Percentiles rank a stretch among this genome's conserved stretches.
phyloP scores from a whole-genome alignment of 495 filamentous ascomycete species.

The Aspergillus carlsbadensis region DNA sequence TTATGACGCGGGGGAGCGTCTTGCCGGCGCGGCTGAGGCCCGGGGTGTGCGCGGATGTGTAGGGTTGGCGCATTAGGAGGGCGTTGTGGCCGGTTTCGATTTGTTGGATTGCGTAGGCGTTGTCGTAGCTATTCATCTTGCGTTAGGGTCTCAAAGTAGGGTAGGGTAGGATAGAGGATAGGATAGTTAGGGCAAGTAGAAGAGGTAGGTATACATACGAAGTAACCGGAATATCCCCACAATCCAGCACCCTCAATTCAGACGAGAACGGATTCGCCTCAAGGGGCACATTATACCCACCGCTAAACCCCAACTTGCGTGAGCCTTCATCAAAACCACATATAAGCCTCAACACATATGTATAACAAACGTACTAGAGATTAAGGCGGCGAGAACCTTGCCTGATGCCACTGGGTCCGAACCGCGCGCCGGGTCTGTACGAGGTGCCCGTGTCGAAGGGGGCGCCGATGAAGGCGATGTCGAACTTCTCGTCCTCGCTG shows the following conservation, averaged over 20 bases:
- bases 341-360: not conserved
- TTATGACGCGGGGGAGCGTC: conserved; percentile 63
- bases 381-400: conserved; percentile 73
- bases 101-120: conserved; percentile 70
- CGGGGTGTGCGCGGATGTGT: conserved; percentile 41
- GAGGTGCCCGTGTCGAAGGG: conserved; percentile 69
- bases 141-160: conserved; percentile 13
- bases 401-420: conserved; percentile 78
- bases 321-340: conserved; percentile 36
- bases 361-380: conserved; percentile 54
- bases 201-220: conserved; percentile 42
- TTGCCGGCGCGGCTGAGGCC: conserved; percentile 55
- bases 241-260: conserved; percentile 70
- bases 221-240: conserved; percentile 73
- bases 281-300: conserved; percentile 63
- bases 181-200: no score
- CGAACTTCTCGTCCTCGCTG: conserved; percentile 67
- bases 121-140: conserved; percentile 62
- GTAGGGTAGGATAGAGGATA: no score
- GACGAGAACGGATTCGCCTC: conserved; percentile 61
- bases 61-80: conserved; percentile 52
- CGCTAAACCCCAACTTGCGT: conserved; percentile 54
- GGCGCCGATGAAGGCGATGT: conserved; percentile 78
- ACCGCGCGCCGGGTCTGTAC: conserved; percentile 79
- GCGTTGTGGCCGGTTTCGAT: conserved; percentile 65